These are phyloP conservation scores for Suhomyces wounanorum DNA, from an alignment of 1,139 yeast species.

Conservation along the genomic window DNA sequence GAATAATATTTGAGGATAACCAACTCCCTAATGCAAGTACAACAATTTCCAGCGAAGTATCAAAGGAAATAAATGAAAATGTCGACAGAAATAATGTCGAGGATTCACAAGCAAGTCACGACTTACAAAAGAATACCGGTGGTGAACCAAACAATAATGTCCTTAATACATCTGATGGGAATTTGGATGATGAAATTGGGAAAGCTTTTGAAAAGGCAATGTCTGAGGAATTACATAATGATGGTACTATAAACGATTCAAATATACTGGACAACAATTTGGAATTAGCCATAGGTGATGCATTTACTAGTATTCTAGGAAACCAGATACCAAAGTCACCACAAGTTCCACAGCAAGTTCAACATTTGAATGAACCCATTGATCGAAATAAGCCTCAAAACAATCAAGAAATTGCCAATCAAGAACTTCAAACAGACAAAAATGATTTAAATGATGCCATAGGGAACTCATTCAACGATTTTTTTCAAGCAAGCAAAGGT, in stretches of 20 bases:
- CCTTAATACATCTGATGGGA: neutral
- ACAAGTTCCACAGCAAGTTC: neutral
- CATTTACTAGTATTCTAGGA: neutral
- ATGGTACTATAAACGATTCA: neutral
- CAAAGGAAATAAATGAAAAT: too few relatives aligned
- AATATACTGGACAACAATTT: neutral
- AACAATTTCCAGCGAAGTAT: neutral
- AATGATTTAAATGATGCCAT: constrained; percentile 26
- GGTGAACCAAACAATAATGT: neutral
- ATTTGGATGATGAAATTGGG: neutral
- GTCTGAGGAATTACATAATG: neutral
- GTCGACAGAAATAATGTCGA: neutral
- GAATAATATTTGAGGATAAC: neutral
- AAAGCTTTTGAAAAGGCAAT: neutral
- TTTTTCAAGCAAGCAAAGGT: neutral
- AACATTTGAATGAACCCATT: neutral
- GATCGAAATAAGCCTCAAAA: neutral
- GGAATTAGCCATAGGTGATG: neutral
- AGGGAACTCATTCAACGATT: constrained; percentile 26
- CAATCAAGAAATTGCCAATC: neutral
- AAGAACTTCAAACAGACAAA: constrained; percentile 1
- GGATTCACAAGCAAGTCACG: neutral
- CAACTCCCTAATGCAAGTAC: too few relatives aligned
- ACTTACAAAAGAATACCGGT: neutral
- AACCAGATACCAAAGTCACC: neutral